Base-by-base conservation (phyloP, 2,329 filamentous ascomycete species). In the Colletotrichum eremochloae region DNA sequence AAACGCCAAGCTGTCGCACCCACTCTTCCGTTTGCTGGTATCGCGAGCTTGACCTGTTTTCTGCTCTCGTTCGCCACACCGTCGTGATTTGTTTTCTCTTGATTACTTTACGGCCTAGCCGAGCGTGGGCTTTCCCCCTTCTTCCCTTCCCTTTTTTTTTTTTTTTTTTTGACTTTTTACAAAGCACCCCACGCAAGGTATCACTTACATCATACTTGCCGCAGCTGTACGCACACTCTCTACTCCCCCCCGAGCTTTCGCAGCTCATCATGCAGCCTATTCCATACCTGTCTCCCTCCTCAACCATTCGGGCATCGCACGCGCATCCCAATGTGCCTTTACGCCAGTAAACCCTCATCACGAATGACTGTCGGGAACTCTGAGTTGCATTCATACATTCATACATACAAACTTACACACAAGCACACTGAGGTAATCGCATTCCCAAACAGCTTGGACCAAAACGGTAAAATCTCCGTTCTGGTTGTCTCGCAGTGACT, bases 381-480 rank as follows among this genome's bases (percentile, higher is more conserved):
- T 60, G 60, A 61, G 60, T 69, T 60, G 14, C 33, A 29, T 46
- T 63, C 40, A 40, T 44, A 14, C 40, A 42, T 6, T 6, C 40
- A 42, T 14, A 44, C 18, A 44, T 20, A 11, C 44, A 20, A 18
- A 18, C 40, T 33, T 46, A 42, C 56, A 14, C 18, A 42, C 2
- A 42, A 2, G 33, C 53, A 42, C 57, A 14, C 24, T 24, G 24
- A 48, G 60, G 46, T 40, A 15, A 72, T 60, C 38, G 40, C 44
- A 69, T 64, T 66, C 24, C 62, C 42, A 73, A 73, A 73, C 71
- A 71, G 50, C 71, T 42, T 63, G 57, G 57, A 58, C 62, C 67
- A 63, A 73, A 73, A 57, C 44, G 71, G 71, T 33, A 67, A 71
- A 53, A 67, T 48, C 62, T 73, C 69, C 72, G 70, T 67, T 60